Base-by-base conservation (phyloP, 2,329 filamentous ascomycete genomes). In the Sclerotinia subarctica region DNA sequence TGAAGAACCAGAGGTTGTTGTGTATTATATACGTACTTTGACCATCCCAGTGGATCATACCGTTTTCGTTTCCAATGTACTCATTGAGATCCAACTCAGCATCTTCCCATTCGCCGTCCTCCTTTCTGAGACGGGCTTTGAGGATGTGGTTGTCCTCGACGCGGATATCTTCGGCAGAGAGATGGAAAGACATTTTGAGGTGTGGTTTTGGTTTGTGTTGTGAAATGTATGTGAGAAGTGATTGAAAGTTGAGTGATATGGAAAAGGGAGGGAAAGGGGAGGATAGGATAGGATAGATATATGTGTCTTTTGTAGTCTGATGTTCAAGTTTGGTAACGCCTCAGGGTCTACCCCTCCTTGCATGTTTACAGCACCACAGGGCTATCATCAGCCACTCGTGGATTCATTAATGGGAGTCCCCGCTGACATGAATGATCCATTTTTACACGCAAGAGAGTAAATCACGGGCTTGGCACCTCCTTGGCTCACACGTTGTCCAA, bases 61-160 rank as follows among this genome's bases (percentile, higher is more conserved):
- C 86, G 72, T 84, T 75, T 26, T 82, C 72, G 77, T 88, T 88
- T 69, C 77, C 76, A 66, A 88, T 80, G 69, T 83, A 79, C 81
- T 87, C 84, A 3, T 81, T 76, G 7, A 88, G 80, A 79, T 88
- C 88, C 71, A 88, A 71, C 72, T 88, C 81, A 49, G 79, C 77
- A 8, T 76, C 68, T 1, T 78, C 68, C 1, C 68, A 65, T 24
- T 85, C 78, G 51, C 84, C 84, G 0, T 83, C 78, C 1, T 75
- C 60, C 44, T 81, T 79, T 51, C 69, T 73, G 44, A 88, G 80
- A 0, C 58, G 69, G 49, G 85, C 85, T 24, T 85, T 83, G 57
- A 88, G 83, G 56, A 88, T 74, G 49, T 85, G 84, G 29, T 83
- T 79, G 1, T 74, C 71, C 26, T 79, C 83, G 32, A 87, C 82